Evolutionary conservation across 1,284 basidiomycete species (phyloP), one percentile per base, ranked within the genome.

Genomic region (Moniliella sp.): DNA sequence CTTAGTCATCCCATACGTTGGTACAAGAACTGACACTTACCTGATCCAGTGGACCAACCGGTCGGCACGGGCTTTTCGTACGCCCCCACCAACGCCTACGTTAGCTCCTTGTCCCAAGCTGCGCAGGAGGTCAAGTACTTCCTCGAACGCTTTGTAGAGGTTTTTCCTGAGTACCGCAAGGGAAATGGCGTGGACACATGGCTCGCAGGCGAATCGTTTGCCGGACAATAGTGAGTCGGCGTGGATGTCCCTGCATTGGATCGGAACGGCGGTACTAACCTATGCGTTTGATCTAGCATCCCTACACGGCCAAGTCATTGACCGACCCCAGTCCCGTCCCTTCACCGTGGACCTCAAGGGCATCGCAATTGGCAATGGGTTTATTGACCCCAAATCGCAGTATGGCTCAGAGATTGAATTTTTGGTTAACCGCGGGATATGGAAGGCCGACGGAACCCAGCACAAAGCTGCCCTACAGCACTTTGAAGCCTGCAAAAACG

Each of bases 1-100:
- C n/a, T n/a, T n/a, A n/a, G n/a, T n/a, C n/a, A n/a, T n/a, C n/a
- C n/a, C n/a, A n/a, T n/a, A n/a, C n/a, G n/a, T n/a, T n/a, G n/a
- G n/a, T n/a, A n/a, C n/a, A n/a, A n/a, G n/a, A n/a, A n/a, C n/a
- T n/a, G n/a, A n/a, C n/a, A n/a, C n/a, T n/a, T n/a, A 13, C 8
- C n/a, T 23, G 8, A 7, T 23, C 10, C 45, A 83, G 82, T 97
- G 38, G 88, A 97, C 62, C 88, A 97, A 62, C 88, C 88, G 23
- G 81, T 79, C 3, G 88, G 88, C 4, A 94, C 88, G 5, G 88
- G 88, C 5, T 78, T 80, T 59, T 86, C 82, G 9, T 88, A 80
- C 54, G 74, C 77, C 25, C 74, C 76, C 37, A 83, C 84, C 7
- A 72, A 88, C 47, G 70, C 72, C 36, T 93, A 78, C 57, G 70